Evolutionary conservation across 2,329 filamentous ascomycete species (phyloP), one percentile per base, ranked within the genome.

Genomic region (Neopestalotiopsis sp.): DNA sequence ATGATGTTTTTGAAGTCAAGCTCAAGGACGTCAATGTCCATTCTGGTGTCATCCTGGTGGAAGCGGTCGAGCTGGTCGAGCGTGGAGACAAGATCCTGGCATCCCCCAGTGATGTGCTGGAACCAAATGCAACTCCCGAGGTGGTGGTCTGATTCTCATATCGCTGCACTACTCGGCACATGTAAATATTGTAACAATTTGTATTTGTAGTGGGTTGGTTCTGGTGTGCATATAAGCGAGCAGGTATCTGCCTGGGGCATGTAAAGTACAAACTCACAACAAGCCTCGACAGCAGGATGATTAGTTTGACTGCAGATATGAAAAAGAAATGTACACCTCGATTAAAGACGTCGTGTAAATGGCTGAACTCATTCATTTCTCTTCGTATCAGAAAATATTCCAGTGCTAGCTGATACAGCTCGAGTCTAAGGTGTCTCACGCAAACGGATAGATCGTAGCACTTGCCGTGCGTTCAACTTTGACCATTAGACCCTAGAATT

Each of bases 1-100:
- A 85, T 5, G 88, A 90, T 74, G 78, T 83, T n/a, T 86, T 88
- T 69, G 84, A 87, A 70, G 89, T 90, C 40, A 83, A 86, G 76
- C 79, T 91, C 53, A 73, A 70, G n/a, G 79, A 89, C 70, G 76
- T 91, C 70, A 86, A 89, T 72, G 83, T 88, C 32, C 82, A 86
- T 73, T 74, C 76, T 17, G 80, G 80, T 49, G 76, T 77, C 57
- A 81, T 90, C 57, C 70, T 78, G 12, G 86, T 89, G 70, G 84
- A 82, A 77, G 82, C 83, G 12, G 67, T 86, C 56, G 75, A 78
- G 62, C 71, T 76, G 42, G 12, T 80, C 6, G 70, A 77, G 69
- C 73, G 69, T 58, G 67, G 28, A 14, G 12, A 49, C 24, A n/a
- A 28, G 24, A 1, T 20, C n/a, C 7, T 4, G 62, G 38, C 20